Percentiles rank a stretch among this genome's conserved stretches.
phyloP scores from a whole-genome alignment of 148 eudicot species.

The Rhododendron vialii region DNA sequence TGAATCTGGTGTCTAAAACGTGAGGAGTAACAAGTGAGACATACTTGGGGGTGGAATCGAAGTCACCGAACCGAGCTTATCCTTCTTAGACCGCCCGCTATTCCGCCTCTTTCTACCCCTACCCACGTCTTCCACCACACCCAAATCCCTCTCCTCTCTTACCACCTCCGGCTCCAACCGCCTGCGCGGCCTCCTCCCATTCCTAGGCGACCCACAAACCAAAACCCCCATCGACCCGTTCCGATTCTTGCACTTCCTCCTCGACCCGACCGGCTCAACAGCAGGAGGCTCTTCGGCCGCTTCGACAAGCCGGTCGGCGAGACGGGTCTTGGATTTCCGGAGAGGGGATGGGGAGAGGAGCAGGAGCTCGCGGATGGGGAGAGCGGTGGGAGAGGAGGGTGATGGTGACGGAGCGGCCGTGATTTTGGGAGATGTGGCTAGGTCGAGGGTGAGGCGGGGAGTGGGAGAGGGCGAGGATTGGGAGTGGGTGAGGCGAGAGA shows the following conservation, averaged over 20 bases:
- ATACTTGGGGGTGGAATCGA: conserved; percentile 46
- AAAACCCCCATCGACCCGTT: conserved; percentile 22
- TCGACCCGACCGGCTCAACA: conserved; percentile 25
- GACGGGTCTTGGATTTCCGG: conserved; percentile 49
- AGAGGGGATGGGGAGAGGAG: conserved; percentile 72
- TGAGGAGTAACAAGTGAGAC: not conserved
- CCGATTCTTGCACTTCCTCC: conserved; percentile 39
- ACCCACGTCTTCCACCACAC: conserved; percentile 40
- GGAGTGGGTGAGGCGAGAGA: conserved; percentile 35
- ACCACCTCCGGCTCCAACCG: conserved; percentile 39
- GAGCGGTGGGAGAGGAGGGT: conserved; percentile 31
- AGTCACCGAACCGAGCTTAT: conserved; percentile 31
- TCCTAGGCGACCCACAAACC: conserved; percentile 50
- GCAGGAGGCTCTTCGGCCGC: conserved; percentile 27
- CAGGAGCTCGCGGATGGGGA: conserved; percentile 59
- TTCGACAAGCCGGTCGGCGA: conserved; percentile 54
- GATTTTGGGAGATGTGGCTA: conserved; percentile 29
- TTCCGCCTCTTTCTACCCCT: conserved; percentile 54
- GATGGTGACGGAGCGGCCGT: conserved; percentile 22
- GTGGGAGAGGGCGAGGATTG: not conserved
- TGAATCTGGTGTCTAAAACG: too few relatives aligned
- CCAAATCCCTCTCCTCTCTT: conserved; percentile 58
- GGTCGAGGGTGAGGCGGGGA: conserved; percentile 46
- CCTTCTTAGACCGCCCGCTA: conserved; percentile 55
- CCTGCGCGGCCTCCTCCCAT: conserved; percentile 50